Conservation (phyloP, 441 rosid species). For the Pelargonium cotyledonis region DNA sequence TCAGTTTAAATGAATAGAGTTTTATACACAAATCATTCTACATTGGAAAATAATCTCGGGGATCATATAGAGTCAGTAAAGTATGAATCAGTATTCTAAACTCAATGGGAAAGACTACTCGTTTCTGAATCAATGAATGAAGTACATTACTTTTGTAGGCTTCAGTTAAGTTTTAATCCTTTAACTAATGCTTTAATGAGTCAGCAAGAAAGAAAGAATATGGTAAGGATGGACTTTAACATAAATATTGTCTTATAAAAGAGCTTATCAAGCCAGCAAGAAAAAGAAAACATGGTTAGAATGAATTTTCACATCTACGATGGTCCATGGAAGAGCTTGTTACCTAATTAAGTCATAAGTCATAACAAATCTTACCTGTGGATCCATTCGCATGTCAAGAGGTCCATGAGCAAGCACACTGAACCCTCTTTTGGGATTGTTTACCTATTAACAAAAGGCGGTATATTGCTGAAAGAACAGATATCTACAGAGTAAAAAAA, state of each 20-base stretch:
- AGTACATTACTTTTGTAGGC: too few species aligned
- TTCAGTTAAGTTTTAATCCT: too few species aligned
- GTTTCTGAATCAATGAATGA: neutral
- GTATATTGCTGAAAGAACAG: neutral
- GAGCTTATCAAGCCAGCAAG: too few species aligned
- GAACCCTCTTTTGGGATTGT: constrained; percentile 83
- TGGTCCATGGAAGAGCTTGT: too few species aligned
- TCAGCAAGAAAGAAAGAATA: too few species aligned
- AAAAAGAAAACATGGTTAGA: too few species aligned
- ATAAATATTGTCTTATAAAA: too few species aligned
- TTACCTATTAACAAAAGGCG: constrained; percentile 42
- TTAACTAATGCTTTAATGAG: too few species aligned
- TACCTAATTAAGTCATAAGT: too few species aligned
- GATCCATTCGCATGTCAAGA: constrained; percentile 98
- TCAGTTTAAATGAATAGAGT: constrained; percentile 26
- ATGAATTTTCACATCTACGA: too few species aligned
- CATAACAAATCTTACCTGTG: constrained; percentile 45
- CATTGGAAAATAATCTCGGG: neutral
- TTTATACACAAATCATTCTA: neutral
- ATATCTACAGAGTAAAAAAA: too few species aligned
- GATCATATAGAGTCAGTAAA: neutral
- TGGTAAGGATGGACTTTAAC: too few species aligned
- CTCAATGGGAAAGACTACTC: neutral
- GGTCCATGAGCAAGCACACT: constrained; percentile 78
- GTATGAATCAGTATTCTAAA: neutral